These are phyloP conservation scores for Camellia sinensis DNA, from an alignment of 148 eudicot species.

Conservation along the genomic window DNA sequence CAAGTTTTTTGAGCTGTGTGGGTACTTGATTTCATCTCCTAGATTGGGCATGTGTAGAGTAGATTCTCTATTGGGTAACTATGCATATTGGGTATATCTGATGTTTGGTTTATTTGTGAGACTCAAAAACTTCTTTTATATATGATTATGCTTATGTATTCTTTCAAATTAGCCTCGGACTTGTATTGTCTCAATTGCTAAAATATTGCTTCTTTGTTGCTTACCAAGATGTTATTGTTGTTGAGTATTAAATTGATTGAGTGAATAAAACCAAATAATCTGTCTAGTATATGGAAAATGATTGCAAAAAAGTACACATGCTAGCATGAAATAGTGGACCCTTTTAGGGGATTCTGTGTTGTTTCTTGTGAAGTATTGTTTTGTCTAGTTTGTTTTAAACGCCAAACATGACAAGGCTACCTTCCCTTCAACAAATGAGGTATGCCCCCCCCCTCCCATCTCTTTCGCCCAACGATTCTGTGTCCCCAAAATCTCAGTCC, in stretches of 20 bases:
- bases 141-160: not conserved
- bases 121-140: not conserved
- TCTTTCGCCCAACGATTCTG: too few relatives aligned
- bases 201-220: not conserved
- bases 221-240: not conserved
- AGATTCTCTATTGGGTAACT: not conserved
- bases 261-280: not conserved
- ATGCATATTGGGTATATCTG: not conserved
- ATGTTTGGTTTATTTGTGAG: not conserved
- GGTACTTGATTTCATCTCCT: constrained; percentile 3
- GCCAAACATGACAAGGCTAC: too few relatives aligned
- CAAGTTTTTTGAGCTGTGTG: constrained; percentile 46
- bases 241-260: not conserved
- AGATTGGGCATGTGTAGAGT: not conserved
- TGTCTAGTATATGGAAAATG: not conserved
- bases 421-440: too few relatives aligned
- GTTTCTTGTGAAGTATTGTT: not conserved
- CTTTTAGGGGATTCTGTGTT: not conserved
- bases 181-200: not conserved
- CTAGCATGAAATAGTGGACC: not conserved
- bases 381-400: too few relatives aligned
- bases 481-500: too few relatives aligned
- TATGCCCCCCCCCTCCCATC: too few relatives aligned
- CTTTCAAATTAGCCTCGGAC: not conserved
- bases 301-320: not conserved